These are phyloP conservation scores for Flaveria sonorensis DNA, from an alignment of 129 eudicot genomes.

Conservation along the genomic window DNA sequence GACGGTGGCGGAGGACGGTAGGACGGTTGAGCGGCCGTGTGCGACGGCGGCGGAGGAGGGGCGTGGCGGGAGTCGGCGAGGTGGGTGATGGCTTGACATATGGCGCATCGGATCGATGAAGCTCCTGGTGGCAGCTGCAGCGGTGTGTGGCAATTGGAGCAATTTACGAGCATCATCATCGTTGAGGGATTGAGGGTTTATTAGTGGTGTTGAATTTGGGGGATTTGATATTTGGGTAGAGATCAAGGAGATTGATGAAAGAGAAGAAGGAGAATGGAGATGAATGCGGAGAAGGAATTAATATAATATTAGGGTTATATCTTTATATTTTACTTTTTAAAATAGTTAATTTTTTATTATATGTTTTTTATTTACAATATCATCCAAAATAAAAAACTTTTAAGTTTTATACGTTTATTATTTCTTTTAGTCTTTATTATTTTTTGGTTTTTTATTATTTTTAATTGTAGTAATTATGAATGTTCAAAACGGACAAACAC, in stretches of 20 bases:
- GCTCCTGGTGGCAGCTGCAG: constrained; percentile 88
- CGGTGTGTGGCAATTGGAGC: constrained; percentile 71
- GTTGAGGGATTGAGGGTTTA: constrained; percentile 3
- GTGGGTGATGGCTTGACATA: constrained; percentile 73
- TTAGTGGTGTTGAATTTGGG: not conserved
- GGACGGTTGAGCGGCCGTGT: constrained; percentile 25
- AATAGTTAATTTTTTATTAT: too few relatives aligned
- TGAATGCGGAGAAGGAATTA: not conserved
- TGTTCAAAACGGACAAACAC: too few relatives aligned
- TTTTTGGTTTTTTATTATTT: too few relatives aligned
- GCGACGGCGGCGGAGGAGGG: constrained; percentile 36
- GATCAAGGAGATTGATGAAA: constrained; percentile 22
- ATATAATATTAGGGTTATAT: too few relatives aligned
- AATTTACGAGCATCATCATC: constrained; percentile 67
- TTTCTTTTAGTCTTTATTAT: too few relatives aligned
- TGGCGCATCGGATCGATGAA: constrained; percentile 66
- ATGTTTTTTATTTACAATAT: too few relatives aligned
- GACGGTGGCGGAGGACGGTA: constrained; percentile 47
- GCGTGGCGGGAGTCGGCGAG: constrained; percentile 64
- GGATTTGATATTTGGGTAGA: not conserved
- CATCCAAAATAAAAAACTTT: too few relatives aligned
- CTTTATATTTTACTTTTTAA: too few relatives aligned
- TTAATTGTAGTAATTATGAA: too few relatives aligned
- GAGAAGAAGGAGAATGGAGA: not conserved
- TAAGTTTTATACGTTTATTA: too few relatives aligned